These are phyloP conservation scores for Gracilaria vermiculophylla DNA, from an alignment of 23 red algal species.

Conservation along the genomic window DNA sequence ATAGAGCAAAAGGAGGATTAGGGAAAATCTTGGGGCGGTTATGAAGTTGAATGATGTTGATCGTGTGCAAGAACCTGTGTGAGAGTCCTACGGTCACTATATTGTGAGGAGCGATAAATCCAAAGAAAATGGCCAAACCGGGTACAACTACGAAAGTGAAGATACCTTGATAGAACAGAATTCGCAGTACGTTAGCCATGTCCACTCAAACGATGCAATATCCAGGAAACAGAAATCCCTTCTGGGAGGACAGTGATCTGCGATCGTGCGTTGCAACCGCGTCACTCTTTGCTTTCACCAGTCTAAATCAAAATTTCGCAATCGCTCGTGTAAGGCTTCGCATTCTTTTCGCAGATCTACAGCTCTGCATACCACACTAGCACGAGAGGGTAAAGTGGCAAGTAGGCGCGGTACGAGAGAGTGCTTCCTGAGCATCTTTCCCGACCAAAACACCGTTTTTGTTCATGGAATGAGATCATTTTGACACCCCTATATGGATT, in stretches of 20 bases:
- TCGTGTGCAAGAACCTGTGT: not conserved
- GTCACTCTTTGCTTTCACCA: not conserved
- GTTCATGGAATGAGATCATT: too few relatives aligned
- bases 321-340: too few relatives aligned
- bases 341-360: too few relatives aligned
- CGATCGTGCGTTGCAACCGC: too few relatives aligned
- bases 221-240: not conserved
- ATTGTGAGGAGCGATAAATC: constrained; percentile 2
- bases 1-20: constrained; percentile 40
- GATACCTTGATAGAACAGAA: not conserved
- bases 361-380: too few relatives aligned
- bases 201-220: too few relatives aligned
- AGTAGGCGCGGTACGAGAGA: too few relatives aligned
- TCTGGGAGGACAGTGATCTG: not conserved
- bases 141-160: not conserved
- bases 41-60: constrained; percentile 34
- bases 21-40: constrained; percentile 30
- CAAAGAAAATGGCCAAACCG: not conserved
- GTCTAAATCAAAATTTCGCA: not conserved
- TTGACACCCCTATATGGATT: too few relatives aligned
- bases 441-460: too few relatives aligned
- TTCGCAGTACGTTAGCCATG: not conserved
- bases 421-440: too few relatives aligned
- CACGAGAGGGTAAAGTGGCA: too few relatives aligned
- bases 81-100: not conserved